Base-by-base conservation (phyloP, 768 basidiomycete genomes). In the Phanerochaete sordida region DNA sequence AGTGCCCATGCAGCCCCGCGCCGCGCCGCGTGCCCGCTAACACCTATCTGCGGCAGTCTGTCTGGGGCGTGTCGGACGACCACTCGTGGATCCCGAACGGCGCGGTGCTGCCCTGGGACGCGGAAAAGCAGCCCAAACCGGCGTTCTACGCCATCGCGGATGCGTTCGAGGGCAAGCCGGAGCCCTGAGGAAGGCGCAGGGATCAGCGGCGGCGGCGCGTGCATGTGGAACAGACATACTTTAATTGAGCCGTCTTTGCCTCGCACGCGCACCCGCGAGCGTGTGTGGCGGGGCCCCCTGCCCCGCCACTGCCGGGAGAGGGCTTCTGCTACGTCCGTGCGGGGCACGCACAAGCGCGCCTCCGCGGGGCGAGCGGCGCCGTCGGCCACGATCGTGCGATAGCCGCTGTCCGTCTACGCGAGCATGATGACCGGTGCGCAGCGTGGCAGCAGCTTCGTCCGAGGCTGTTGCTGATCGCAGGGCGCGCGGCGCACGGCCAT, bases 61-160 rank as follows among this genome's bases (percentile, higher is more conserved):
- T 76, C 52, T 80, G 77, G 79, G 79, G 76, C 61, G 77, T 72
- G 56, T 75, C 76, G 2, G 76, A 77, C 67, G 73, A 72, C 64
- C 71, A 78, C 69, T 71, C 74, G 56, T 79, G 74, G 72, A 64
- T 76, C 35, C 70, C 72, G 19, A 54, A 56, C 26, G 76, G 75
- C 23, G 74, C 63, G 46, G 68, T 68, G 7, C 63, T 62, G 47
- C 67, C 68, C 6, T 73, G 67, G 65, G 71, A 75, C 58, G 61
- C 62, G 57, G 70, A 72, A 50, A 53, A 52, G 48, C 59, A 61
- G 45, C 48, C 65, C 48, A 58, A 54, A 43, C 57, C 52, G 31
- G 50, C 62, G 28, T 63, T 63, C 57, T 54, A 57, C 45, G 49
- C 62, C 23, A 59, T 53, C 46, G 51, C 56, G 19, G 54, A 61